Percentiles rank a stretch among this genome's conserved stretches.
These are phyloP conservation scores for Nissolia schottii DNA, from an alignment of 306 rosid species.

Conservation along the genomic window DNA sequence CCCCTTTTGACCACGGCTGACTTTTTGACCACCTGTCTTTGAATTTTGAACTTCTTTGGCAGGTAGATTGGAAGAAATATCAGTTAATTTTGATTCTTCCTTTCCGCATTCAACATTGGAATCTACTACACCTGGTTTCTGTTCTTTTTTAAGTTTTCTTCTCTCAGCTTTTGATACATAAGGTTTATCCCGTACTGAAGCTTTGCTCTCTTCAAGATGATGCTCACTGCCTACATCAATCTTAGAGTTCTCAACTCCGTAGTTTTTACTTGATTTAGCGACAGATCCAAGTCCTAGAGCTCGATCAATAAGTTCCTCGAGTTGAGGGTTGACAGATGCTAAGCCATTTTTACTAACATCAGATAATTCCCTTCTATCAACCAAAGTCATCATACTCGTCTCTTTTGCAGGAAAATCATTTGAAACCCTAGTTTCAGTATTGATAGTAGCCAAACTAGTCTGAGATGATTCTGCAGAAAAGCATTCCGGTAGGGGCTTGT, in stretches of 20 bases:
- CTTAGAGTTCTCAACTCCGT: conserved; percentile 44
- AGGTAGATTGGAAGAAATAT: conserved; percentile 35
- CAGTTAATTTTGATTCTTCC: conserved; percentile 31
- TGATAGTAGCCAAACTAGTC: conserved; percentile 20
- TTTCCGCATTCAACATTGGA: conserved; percentile 44
- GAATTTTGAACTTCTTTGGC: conserved; percentile 49
- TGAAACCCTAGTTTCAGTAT: conserved; percentile 26
- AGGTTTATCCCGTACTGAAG: conserved; percentile 69
- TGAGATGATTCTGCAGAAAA: conserved; percentile 31
- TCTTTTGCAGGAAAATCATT: conserved; percentile 31
- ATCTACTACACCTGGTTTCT: conserved; percentile 38
- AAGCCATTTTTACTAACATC: conserved; percentile 37
- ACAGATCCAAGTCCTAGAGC: conserved; percentile 92
- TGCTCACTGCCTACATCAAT: conserved; percentile 42
- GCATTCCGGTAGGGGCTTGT: conserved; percentile 24
- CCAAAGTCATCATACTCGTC: conserved; percentile 25
- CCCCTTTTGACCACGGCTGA: conserved; percentile 81
- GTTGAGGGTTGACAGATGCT: conserved; percentile 61
- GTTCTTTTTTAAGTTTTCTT: conserved; percentile 83
- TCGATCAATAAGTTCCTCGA: conserved; percentile 90
- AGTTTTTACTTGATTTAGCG: conserved; percentile 43
- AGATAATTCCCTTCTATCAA: conserved; percentile 35
- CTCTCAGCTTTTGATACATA: conserved; percentile 90
- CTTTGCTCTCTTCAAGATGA: conserved; percentile 48
- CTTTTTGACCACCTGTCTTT: conserved; percentile 58